A percentile compares a stretch with the other conserved stretches of the same genome.
These are phyloP conservation scores for Cynanchum wilfordii DNA, from an alignment of 257 asterid species.

Conservation along the genomic window DNA sequence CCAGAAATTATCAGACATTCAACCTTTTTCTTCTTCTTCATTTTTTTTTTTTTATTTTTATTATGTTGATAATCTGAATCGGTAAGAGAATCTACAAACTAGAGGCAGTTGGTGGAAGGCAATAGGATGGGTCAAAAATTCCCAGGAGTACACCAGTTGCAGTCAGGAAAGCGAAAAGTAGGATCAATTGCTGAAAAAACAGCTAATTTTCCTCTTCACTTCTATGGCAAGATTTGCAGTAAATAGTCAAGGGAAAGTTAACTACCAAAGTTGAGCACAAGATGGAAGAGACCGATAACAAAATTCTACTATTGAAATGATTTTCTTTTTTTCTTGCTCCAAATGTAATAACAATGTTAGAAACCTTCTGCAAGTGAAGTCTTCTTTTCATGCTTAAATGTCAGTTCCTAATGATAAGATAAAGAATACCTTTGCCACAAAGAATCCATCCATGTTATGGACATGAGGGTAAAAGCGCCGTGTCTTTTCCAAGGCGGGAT, in stretches of 20 bases:
- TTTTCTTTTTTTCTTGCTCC: background rate
- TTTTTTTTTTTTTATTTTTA: too few species aligned
- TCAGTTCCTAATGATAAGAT: background rate
- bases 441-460: constrained; percentile 96
- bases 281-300: background rate
- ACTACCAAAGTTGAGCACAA: background rate
- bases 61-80: background rate
- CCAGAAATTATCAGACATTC: background rate
- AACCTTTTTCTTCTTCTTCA: background rate
- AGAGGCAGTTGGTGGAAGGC: background rate
- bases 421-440: constrained; percentile 81
- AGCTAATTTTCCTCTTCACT: background rate
- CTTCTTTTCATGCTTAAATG: background rate
- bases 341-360: background rate
- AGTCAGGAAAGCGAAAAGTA: background rate
- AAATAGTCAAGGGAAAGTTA: background rate
- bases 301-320: background rate
- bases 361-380: background rate
- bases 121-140: background rate
- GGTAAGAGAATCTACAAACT: background rate
- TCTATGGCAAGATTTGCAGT: background rate
- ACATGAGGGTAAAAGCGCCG: constrained; percentile 91
- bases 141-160: background rate
- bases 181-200: background rate
- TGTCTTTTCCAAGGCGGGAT: constrained; percentile 67